Evolutionary conservation across 2,329 filamentous ascomycete genomes (phyloP).

Genomic region (Exophiala sp.): DNA sequence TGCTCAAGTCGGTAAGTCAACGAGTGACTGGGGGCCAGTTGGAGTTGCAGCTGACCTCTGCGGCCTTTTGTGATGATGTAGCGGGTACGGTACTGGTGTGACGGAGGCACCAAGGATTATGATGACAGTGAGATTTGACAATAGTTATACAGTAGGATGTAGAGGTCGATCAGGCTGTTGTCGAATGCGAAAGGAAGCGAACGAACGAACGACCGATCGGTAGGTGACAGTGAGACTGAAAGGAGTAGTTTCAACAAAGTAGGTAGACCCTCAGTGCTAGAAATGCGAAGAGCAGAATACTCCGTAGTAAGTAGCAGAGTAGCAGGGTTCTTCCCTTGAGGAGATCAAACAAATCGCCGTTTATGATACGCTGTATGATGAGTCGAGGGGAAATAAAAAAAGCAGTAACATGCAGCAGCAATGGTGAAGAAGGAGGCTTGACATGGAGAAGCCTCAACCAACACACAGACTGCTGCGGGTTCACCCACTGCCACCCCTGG

Average conservation of each 20-base stretch:
- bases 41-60: conserved; percentile 3
- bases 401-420: too few relatives aligned
- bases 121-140: not conserved
- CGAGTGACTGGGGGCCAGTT: conserved; percentile 1
- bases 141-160: not conserved
- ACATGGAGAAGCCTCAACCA: too few relatives aligned
- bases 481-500: too few relatives aligned
- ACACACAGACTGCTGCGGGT: too few relatives aligned
- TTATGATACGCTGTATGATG: too few relatives aligned
- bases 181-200: conserved; percentile 5
- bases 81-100: not conserved
- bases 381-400: too few relatives aligned
- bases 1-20: not conserved
- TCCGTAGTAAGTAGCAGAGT: too few relatives aligned
- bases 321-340: too few relatives aligned
- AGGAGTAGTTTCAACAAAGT: not conserved
- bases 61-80: conserved; percentile 2
- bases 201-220: not conserved
- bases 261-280: too few relatives aligned
- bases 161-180: not conserved
- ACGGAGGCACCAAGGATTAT: not conserved
- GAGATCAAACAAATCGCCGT: too few relatives aligned
- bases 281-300: too few relatives aligned
- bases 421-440: too few relatives aligned
- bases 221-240: not conserved